phyloP scores from a whole-genome alignment of 352 stramenopile species.

The Phytopythium cucurbitacearum region DNA sequence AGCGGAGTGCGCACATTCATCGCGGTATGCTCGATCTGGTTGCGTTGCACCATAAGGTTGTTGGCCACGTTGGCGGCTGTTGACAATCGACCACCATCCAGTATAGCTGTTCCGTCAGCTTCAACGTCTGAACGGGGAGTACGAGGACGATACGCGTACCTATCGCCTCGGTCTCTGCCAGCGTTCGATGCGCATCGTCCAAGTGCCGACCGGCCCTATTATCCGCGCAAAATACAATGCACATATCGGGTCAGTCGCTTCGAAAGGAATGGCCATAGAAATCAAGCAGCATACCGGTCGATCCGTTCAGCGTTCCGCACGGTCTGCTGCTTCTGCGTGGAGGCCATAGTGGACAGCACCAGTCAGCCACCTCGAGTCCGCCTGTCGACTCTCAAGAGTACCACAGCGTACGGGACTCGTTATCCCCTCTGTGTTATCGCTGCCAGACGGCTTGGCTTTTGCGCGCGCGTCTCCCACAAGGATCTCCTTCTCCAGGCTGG shows the following conservation, averaged over 20 bases:
- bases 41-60: constrained; percentile 64
- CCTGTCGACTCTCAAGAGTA: background rate
- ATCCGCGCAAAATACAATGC: background rate
- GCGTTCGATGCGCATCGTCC: constrained; percentile 63
- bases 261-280: background rate
- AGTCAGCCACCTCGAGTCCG: background rate
- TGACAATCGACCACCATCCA: background rate
- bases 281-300: constrained; percentile 22
- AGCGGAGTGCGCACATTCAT: constrained; percentile 38
- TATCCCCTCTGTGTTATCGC: constrained; percentile 3
- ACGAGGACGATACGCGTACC: constrained; percentile 21
- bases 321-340: constrained; percentile 38
- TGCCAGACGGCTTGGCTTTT: constrained; percentile 15
- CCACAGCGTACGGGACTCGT: too few relatives aligned
- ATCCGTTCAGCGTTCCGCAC: constrained; percentile 32
- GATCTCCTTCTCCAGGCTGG: constrained; percentile 52
- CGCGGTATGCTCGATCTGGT: constrained; percentile 60
- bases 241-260: background rate
- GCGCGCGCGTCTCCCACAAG: constrained; percentile 39
- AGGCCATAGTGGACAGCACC: background rate
- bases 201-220: constrained; percentile 65
- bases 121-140: background rate
- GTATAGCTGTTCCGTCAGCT: constrained; percentile 1
- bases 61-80: constrained; percentile 62
- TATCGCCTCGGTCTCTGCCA: constrained; percentile 67